phyloP scores from a whole-genome alignment of 1,284 basidiomycete genomes.

The Rhizoctonia solani region DNA sequence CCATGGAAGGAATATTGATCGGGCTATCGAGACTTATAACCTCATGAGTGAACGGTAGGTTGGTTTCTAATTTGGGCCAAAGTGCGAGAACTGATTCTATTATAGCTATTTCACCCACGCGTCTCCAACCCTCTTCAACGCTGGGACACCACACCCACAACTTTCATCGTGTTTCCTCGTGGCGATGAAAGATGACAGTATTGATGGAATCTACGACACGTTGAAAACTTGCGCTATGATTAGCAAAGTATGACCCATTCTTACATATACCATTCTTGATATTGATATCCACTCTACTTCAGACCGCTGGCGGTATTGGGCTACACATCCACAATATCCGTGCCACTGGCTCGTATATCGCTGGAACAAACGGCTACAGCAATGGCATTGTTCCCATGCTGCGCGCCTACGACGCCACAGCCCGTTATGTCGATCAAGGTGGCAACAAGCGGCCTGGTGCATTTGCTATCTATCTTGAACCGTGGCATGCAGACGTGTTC shows the following conservation, averaged over 20 bases:
- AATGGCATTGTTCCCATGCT: conserved; percentile 99
- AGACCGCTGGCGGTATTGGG: conserved; percentile 96
- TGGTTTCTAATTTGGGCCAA: not conserved
- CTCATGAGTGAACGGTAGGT: conserved; percentile 64
- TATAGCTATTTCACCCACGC: conserved; percentile 98
- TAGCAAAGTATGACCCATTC: conserved; percentile 61
- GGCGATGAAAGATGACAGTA: conserved; percentile 98
- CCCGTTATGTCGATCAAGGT: conserved; percentile 98
- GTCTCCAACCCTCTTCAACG: conserved; percentile 98
- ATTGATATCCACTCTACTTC: not conserved
- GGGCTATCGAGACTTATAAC: conserved; percentile 80
- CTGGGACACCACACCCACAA: conserved; percentile 94
- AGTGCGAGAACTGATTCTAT: conserved; percentile 64
- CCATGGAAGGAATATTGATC: conserved; percentile 88
- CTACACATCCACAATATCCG: conserved; percentile 97
- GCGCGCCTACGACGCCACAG: conserved; percentile 96
- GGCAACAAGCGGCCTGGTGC: conserved; percentile 99
- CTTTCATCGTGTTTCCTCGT: conserved; percentile 98
- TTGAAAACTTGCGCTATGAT: conserved; percentile 99
- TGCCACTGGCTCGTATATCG: conserved; percentile 93
- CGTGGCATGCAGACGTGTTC: conserved; percentile 97
- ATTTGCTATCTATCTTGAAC: conserved; percentile 96
- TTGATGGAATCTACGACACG: conserved; percentile 99
- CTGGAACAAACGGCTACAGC: conserved; percentile 96
- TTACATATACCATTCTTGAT: not conserved